Conservation (phyloP, 106 monocot species). For the Dioscorea zingiberensis region DNA sequence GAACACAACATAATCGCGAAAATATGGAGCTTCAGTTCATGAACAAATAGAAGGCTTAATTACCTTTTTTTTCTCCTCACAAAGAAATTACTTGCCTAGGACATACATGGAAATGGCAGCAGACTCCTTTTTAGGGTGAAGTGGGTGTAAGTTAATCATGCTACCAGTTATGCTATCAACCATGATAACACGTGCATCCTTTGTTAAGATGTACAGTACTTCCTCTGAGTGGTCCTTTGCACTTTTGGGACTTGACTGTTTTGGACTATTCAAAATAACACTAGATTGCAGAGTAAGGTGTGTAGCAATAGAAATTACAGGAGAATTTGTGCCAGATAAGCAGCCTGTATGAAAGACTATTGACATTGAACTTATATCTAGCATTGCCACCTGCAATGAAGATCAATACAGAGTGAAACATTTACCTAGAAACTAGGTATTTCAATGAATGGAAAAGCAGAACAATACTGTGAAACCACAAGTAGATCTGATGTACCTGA, state of each 20-base stretch:
- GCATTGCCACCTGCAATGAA: constrained; percentile 57
- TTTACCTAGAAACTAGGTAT: background rate
- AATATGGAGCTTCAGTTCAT: background rate
- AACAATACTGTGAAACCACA: constrained; percentile 5
- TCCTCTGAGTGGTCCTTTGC: constrained; percentile 20
- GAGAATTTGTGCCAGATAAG: constrained; percentile 42
- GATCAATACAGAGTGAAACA: constrained; percentile 2
- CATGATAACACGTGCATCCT: constrained; percentile 48
- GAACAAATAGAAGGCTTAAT: background rate
- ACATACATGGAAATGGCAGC: constrained; percentile 85
- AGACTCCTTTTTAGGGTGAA: constrained; percentile 45
- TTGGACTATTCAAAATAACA: constrained; percentile 16
- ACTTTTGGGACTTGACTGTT: constrained; percentile 11
- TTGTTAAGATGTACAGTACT: constrained; percentile 55
- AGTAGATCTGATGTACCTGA: constrained; percentile 45
- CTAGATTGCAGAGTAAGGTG: constrained; percentile 18
- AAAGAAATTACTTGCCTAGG: constrained; percentile 66
- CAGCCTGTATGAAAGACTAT: constrained; percentile 42
- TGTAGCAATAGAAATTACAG: constrained; percentile 46
- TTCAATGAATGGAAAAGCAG: background rate
- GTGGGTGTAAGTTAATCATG: constrained; percentile 24
- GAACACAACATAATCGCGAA: background rate
- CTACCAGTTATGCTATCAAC: constrained; percentile 55
- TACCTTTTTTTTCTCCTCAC: background rate
- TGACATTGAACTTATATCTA: constrained; percentile 52